These are phyloP conservation scores for Prunus salicina DNA, from an alignment of 306 rosid genomes.

Conservation along the genomic window DNA sequence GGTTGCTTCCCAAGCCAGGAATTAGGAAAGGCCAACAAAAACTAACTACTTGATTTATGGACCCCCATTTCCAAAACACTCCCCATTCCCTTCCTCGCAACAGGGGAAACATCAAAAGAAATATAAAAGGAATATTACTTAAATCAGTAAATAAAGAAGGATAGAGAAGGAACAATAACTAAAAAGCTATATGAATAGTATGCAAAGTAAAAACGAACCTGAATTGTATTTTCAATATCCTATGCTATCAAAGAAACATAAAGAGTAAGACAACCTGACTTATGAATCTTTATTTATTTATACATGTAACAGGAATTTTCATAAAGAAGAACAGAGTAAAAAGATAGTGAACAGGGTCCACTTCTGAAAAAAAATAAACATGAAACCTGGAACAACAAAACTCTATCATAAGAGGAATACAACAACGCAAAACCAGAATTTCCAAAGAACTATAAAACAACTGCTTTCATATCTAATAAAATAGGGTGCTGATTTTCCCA, in stretches of 20 bases:
- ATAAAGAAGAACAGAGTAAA: background rate
- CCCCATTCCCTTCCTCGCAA: background rate
- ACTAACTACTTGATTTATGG: background rate
- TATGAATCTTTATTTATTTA: background rate
- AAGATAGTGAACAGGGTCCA: background rate
- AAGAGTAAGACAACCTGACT: background rate
- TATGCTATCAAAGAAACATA: background rate
- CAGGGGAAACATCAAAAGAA: background rate
- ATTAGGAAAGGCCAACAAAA: background rate
- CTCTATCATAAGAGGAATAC: background rate
- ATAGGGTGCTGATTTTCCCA: too few relatives aligned
- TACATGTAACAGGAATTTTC: background rate
- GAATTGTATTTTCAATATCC: background rate
- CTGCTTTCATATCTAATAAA: background rate
- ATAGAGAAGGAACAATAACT: background rate
- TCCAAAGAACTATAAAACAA: background rate
- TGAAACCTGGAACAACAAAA: background rate
- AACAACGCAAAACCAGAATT: background rate
- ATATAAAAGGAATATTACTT: background rate
- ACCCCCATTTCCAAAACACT: background rate
- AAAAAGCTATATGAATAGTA: background rate
- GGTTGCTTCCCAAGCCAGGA: constrained; percentile 8
- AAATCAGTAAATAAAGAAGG: background rate
- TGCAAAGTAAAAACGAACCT: background rate
- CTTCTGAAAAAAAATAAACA: background rate